Evolutionary conservation across 139 green algal species (phyloP).

Genomic region (Parachlorella kessleri): DNA sequence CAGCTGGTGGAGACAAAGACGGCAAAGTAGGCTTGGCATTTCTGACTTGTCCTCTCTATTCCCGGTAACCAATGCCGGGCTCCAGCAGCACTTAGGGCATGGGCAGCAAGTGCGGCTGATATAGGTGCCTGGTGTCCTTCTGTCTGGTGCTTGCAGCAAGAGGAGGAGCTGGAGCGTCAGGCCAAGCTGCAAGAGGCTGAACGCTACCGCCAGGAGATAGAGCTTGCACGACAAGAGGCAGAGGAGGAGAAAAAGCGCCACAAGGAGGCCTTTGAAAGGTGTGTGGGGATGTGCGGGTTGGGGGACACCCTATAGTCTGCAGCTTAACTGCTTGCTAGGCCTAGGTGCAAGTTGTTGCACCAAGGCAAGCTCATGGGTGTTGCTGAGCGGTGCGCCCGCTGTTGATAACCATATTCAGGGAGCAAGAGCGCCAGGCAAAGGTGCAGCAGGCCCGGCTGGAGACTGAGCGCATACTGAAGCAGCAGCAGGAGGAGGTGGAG

Average conservation of each 20-base stretch:
- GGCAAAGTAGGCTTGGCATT: no score
- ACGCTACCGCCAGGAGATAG: constrained; percentile 44
- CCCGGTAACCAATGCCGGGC: no score
- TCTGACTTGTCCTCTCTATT: no score
- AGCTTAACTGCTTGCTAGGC: no score
- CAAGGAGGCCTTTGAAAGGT: constrained; percentile 57
- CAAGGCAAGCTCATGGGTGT: no score
- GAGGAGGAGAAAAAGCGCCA: constrained; percentile 42
- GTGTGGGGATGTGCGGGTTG: not conserved
- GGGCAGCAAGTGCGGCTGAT: no score
- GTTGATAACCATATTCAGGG: constrained; percentile 37
- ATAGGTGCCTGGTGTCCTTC: not conserved
- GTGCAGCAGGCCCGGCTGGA: constrained; percentile 58
- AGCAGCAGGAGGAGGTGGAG: constrained; percentile 47
- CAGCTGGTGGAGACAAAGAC: no score
- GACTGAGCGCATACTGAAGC: constrained; percentile 71
- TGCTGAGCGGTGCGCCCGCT: no score
- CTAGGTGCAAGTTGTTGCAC: no score
- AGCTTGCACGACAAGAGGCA: constrained; percentile 29
- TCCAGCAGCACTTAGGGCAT: no score
- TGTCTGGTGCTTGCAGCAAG: not conserved
- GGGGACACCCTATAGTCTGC: no score
- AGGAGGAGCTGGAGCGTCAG: constrained; percentile 48
- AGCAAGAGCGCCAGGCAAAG: constrained; percentile 75
- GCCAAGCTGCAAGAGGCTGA: constrained; percentile 53